Base-by-base conservation (phyloP, 768 basidiomycete species). In the Suillus hirtellus region DNA sequence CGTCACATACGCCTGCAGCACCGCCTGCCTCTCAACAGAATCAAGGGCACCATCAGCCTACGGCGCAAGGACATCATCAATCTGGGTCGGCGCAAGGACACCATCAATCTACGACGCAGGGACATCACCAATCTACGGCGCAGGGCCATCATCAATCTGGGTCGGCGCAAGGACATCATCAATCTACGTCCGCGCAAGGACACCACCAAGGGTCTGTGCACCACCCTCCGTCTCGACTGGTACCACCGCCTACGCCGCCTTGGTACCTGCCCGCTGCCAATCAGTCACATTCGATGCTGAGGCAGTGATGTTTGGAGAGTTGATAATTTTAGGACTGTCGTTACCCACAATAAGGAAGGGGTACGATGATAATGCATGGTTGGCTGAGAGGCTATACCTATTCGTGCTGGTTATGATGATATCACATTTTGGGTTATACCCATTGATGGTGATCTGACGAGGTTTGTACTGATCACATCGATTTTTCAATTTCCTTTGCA, bases 191-290 rank as follows among this genome's bases (percentile, higher is more conserved):
- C 44, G 64, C 70, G 50, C 71, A 70, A 63, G 65, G 64, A 37
- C 66, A 64, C n/a, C 62, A 63, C 14, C 52, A 62, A 38, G 4
- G 55, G 37, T 34, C 52, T 6, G 52, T 35, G 0, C 55, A 56
- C 4, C 55, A 56, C 15, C 21, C 55, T 24, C 15, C 37, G 27
- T 38, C 46, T 47, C 55, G 52, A 46, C 58, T 21, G 42, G 66
- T 53, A 17, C 59, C 67, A 11, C 69, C 69, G 9, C 66, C 70
- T 35, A 66, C 72, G 38, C 68, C 70, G 15, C 63, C 66, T 42
- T 72, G 72, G 70, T 56, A 56, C 21, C 21, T 56, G 37, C 38
- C 55, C 5, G 21, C 55, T 9, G 15, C 37, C 19, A 38, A 38
- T 40, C 55, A 56, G 37, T 17, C 55, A 9, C 55, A 56, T 56